phyloP scores from a whole-genome alignment of 441 rosid genomes.

The Populus tomentosa region DNA sequence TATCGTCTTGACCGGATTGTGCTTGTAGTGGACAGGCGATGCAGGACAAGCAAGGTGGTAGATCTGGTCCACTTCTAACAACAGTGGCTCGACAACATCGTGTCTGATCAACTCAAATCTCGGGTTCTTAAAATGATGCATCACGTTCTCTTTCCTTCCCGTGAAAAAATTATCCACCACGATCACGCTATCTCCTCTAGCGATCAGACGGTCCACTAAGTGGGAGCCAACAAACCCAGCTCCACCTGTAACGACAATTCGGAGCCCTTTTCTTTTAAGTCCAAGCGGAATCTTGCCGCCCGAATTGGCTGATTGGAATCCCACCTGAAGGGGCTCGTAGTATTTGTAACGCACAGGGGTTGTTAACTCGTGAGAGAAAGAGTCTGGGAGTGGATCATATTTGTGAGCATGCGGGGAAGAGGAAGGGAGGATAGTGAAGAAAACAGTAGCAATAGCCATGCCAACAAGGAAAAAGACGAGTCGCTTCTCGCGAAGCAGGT shows the following conservation, averaged over 20 bases:
- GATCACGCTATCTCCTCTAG: conserved; percentile 84
- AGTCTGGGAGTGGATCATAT: conserved; percentile 26
- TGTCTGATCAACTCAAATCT: conserved; percentile 83
- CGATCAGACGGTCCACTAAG: conserved; percentile 85
- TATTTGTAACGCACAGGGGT: conserved; percentile 11
- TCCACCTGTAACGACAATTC: conserved; percentile 90
- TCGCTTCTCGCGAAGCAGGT: conserved; percentile 84
- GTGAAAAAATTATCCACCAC: conserved; percentile 94
- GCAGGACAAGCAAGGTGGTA: conserved; percentile 95
- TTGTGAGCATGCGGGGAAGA: conserved; percentile 8
- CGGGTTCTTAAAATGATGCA: conserved; percentile 91
- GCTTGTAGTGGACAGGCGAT: conserved; percentile 92
- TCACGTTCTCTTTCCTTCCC: conserved; percentile 85
- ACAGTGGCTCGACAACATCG: conserved; percentile 86
- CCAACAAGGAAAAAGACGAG: conserved; percentile 69
- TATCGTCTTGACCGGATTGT: conserved; percentile 90
- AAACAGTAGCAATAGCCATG: conserved; percentile 69
- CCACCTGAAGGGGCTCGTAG: conserved; percentile 30
- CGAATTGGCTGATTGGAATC: conserved; percentile 33
- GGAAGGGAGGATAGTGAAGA: conserved; percentile 56
- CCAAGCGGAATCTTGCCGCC: conserved; percentile 87
- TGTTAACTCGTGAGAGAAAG: conserved; percentile 22
- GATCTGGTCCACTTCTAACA: conserved; percentile 95
- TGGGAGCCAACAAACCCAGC: conserved; percentile 97
- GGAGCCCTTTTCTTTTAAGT: conserved; percentile 59